Base-by-base conservation (phyloP, 2,329 filamentous ascomycete genomes). In the Pseudonectria foliicola region DNA sequence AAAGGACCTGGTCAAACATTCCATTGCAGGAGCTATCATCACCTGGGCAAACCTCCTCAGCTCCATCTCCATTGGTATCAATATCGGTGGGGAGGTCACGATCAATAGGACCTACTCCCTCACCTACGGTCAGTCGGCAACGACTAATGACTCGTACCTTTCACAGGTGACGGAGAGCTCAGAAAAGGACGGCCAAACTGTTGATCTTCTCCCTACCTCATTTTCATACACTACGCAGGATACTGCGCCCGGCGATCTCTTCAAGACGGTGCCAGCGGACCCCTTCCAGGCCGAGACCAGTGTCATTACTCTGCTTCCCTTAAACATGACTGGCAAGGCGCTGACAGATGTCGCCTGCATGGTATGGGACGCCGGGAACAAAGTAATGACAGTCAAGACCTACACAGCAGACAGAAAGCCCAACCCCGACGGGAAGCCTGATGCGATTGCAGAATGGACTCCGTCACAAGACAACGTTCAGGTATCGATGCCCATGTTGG, bases 41-140 rank as follows among this genome's bases (percentile, higher is more conserved):
- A n/a, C n/a, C 25, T 33, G 31, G 14, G 31, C 31, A 11, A 25
- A 14, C 31, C n/a, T 33, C 14, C 31, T 33, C 13, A 23, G 13
- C 12, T 21, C 23, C 24, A 25, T 27, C 13, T 24, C 13, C 13
- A 33, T 33, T 31, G 29, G 29, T 31, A n/a, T 31, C 29, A 24
- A 13, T 23, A 16, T 16, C 21, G 16, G n/a, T 7, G 18, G n/a
- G 7, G 14, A 24, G 6, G 29, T 31, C 24, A 10, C 16, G 11
- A 24, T 24, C 8, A 21, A 24, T 13, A 16, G 29, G 6, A 23
- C 29, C 11, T 31, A 31, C 14, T 16, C 21, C 16, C 29, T 31
- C 16, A 12, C 4, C 10, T 31, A 31, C 18, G 24, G 16, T 11
- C 21, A 31, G 13, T 31, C 29, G 21, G 16, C 21, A 31, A 23